Percentiles rank a stretch among this genome's conserved stretches.
These are phyloP conservation scores for Coccomyxa sp. DNA, from an alignment of 139 green algal species.

Conservation along the genomic window DNA sequence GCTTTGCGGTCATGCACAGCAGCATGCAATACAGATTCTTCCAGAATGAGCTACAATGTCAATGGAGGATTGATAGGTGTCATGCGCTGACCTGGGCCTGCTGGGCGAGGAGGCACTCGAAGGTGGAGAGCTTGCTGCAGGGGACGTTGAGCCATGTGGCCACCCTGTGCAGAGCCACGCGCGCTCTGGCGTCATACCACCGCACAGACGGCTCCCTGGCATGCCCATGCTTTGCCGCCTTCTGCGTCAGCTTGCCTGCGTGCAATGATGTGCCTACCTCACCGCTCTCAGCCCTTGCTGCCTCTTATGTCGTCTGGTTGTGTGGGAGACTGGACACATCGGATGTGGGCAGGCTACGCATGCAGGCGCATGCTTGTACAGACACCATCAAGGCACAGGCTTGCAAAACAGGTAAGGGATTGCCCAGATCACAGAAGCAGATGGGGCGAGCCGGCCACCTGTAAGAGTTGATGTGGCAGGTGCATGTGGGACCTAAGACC, in stretches of 20 bases:
- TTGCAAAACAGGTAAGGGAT: too few species aligned
- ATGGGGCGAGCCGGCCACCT: too few species aligned
- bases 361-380: too few species aligned
- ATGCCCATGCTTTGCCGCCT: background rate
- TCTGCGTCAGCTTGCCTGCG: background rate
- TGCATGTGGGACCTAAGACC: background rate
- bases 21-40: background rate
- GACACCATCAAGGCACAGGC: too few species aligned
- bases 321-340: too few species aligned
- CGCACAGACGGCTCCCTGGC: conserved; percentile 5
- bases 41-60: background rate
- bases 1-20: background rate
- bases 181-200: conserved; percentile 70
- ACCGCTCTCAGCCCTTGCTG: too few species aligned
- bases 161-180: conserved; percentile 61
- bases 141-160: conserved; percentile 69
- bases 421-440: too few species aligned
- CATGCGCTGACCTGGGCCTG: background rate
- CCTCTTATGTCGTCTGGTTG: too few species aligned
- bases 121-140: conserved; percentile 35
- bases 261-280: too few species aligned
- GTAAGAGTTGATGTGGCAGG: too few species aligned
- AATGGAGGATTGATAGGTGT: background rate
- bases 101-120: background rate
- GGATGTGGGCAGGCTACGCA: too few species aligned